Percentiles rank a stretch among this genome's conserved stretches.
These are phyloP conservation scores for Colletotrichum cordylinicola DNA, from an alignment of 2,329 filamentous ascomycete genomes.

Conservation along the genomic window DNA sequence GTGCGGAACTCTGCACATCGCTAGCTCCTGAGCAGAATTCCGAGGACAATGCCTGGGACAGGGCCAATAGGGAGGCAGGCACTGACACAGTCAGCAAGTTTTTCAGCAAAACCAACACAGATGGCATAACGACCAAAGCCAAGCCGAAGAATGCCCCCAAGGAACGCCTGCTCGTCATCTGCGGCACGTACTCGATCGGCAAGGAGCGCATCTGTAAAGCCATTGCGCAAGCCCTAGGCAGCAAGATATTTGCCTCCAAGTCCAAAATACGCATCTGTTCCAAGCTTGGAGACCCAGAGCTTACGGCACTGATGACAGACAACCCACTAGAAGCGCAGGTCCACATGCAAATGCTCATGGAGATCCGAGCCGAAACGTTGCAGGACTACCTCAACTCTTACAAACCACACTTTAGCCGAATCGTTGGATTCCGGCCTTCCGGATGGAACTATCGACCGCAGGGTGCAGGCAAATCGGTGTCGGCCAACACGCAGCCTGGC, in stretches of 20 bases:
- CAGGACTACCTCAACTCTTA: conserved; percentile 85
- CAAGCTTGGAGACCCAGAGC: conserved; percentile 84
- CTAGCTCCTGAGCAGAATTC: conserved; percentile 69
- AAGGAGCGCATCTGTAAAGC: conserved; percentile 96
- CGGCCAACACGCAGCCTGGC: conserved; percentile 55
- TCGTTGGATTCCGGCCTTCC: conserved; percentile 90
- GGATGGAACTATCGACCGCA: conserved; percentile 92
- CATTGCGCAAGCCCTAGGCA: conserved; percentile 83
- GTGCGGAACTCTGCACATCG: conserved; percentile 84
- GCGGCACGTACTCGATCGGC: conserved; percentile 96
- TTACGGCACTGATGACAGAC: conserved; percentile 77
- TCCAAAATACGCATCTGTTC: conserved; percentile 84
- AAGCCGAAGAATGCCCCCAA: conserved; percentile 28
- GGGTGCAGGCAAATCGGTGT: conserved; percentile 54
- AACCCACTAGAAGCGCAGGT: conserved; percentile 88
- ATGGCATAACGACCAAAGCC: conserved; percentile 34
- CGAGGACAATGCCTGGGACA: conserved; percentile 53
- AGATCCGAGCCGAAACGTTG: conserved; percentile 89
- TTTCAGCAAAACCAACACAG: conserved; percentile 45
- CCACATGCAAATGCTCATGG: conserved; percentile 96
- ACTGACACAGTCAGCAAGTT: conserved; percentile 58
- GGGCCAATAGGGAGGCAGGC: conserved; percentile 44
- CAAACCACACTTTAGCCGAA: conserved; percentile 81
- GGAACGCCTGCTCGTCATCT: conserved; percentile 83
- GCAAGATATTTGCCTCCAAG: conserved; percentile 88